Percentiles rank a stretch among this genome's conserved stretches.
Conservation (phyloP, 495 filamentous ascomycete genomes). For the Podospora comata region DNA sequence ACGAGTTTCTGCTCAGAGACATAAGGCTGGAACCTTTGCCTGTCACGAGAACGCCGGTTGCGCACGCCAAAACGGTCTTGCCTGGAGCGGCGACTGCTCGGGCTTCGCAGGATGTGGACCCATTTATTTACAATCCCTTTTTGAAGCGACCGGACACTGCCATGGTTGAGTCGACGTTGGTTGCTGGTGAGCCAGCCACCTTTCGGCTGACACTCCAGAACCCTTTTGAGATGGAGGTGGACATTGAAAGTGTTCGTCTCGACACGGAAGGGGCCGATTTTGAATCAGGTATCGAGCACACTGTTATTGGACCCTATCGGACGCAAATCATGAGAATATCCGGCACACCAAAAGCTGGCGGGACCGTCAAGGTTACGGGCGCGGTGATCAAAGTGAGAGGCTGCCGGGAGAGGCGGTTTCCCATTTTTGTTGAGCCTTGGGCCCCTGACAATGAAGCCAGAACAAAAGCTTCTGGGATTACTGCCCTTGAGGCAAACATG, state of each 20-base stretch:
- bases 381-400: conserved; percentile 76
- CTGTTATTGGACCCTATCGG: conserved; percentile 71
- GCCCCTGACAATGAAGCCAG: conserved; percentile 66
- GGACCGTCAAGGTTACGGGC: conserved; percentile 69
- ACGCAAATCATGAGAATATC: conserved; percentile 72
- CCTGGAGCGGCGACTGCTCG: conserved; percentile 56
- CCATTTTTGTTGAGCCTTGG: conserved; percentile 77
- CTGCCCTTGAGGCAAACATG: conserved; percentile 50
- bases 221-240: conserved; percentile 86
- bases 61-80: conserved; percentile 69
- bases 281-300: conserved; percentile 59
- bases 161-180: conserved; percentile 61
- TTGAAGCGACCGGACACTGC: conserved; percentile 59
- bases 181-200: conserved; percentile 69
- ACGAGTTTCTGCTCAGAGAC: conserved; percentile 86
- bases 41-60: conserved; percentile 55
- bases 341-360: conserved; percentile 63
- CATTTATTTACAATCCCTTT: conserved; percentile 92
- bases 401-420: conserved; percentile 77
- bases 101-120: conserved; percentile 61
- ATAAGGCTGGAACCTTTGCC: conserved; percentile 60
- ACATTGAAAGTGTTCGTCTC: conserved; percentile 77
- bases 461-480: conserved; percentile 68
- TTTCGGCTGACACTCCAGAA: conserved; percentile 88
- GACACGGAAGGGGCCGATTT: conserved; percentile 69